phyloP scores from a whole-genome alignment of 345 rosid genomes.

The Limnanthes douglasii region DNA sequence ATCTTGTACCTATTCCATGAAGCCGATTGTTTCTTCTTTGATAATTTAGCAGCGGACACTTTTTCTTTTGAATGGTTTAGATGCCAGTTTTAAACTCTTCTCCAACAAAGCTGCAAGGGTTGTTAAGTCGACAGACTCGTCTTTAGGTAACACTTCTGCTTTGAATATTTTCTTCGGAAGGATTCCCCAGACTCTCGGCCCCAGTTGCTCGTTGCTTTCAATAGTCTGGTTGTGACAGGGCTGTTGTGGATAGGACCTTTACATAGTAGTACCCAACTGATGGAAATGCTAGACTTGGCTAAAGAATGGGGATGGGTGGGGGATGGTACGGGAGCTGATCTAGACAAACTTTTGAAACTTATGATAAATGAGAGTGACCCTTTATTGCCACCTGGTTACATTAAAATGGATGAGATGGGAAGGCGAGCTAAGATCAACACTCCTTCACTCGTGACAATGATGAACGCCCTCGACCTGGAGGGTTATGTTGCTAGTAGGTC shows the following conservation, averaged over 20 bases:
- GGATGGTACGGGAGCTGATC: slow-evolving; percentile 28
- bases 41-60: slow-evolving; percentile 33
- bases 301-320: slow-evolving; percentile 67
- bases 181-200: slow-evolving; percentile 89
- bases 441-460: slow-evolving; percentile 52
- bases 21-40: slow-evolving; percentile 67
- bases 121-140: slow-evolving; percentile 33
- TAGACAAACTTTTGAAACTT: slow-evolving; percentile 50
- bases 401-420: slow-evolving; percentile 74
- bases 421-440: slow-evolving; percentile 68
- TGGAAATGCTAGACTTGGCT: slow-evolving; percentile 53
- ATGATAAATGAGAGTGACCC: slow-evolving; percentile 83
- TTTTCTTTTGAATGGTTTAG: slow-evolving; percentile 84
- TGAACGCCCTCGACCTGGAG: slow-evolving; percentile 42
- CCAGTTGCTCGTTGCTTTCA: slow-evolving; percentile 80
- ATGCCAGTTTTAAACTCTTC: slow-evolving; percentile 66
- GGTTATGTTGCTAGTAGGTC: slow-evolving; percentile 71
- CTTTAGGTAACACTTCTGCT: slow-evolving; percentile 59
- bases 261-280: slow-evolving; percentile 39
- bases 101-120: slow-evolving; percentile 53
- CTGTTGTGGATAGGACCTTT: slow-evolving; percentile 88
- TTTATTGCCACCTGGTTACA: slow-evolving; percentile 69
- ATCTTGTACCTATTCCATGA: slow-evolving; percentile 60
- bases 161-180: slow-evolving; percentile 78
- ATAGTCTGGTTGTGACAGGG: slow-evolving; percentile 46